These are phyloP conservation scores for Phlyctochytrium bullatum DNA, from an alignment of 192 early-diverging fungal species.

Conservation along the genomic window DNA sequence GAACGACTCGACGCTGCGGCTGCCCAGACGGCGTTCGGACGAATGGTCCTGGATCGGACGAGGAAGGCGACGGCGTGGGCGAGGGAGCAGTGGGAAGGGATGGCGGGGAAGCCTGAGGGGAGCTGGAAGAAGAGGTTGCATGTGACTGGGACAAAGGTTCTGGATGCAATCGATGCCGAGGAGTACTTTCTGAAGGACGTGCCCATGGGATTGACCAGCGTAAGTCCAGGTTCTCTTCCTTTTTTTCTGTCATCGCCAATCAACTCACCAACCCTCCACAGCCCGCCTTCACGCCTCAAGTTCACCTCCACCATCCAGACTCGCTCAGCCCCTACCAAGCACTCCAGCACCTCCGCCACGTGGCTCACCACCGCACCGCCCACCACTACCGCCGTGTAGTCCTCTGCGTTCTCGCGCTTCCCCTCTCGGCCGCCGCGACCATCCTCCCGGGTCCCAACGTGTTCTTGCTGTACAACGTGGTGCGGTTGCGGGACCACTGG, in stretches of 20 bases:
- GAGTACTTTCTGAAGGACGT: slow-evolving; percentile 2
- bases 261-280: neutral
- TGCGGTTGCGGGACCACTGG: neutral
- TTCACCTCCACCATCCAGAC: neutral
- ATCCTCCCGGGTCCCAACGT: slow-evolving; percentile 5
- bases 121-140: neutral
- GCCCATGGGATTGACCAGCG: too few species aligned
- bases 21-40: too few species aligned
- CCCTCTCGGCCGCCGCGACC: slow-evolving; percentile 1
- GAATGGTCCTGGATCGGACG: too few species aligned
- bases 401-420: neutral
- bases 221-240: too few species aligned
- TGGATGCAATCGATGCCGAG: neutral
- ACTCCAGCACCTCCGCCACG: neutral
- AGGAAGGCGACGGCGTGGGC: neutral
- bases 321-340: neutral
- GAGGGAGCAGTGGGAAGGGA: neutral
- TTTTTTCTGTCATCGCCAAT: too few species aligned
- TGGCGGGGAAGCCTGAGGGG: neutral
- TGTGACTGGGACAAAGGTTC: neutral
- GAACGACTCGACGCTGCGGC: too few species aligned
- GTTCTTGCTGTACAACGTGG: slow-evolving; percentile 4
- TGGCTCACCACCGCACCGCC: neutral
- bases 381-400: neutral
- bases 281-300: neutral